phyloP scores from a whole-genome alignment of 768 basidiomycete genomes.

The Kwoniella mangroviensis region DNA sequence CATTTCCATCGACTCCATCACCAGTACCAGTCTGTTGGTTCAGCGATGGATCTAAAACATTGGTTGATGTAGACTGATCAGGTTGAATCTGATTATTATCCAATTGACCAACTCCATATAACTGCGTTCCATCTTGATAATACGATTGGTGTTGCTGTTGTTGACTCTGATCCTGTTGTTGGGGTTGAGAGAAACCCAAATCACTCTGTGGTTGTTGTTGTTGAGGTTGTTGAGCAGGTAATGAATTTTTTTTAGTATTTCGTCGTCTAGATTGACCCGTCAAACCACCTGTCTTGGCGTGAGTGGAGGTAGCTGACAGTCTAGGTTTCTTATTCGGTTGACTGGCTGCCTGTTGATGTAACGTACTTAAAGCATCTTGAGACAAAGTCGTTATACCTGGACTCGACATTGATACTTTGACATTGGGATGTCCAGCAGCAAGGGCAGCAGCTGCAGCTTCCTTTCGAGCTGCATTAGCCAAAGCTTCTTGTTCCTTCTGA shows the following conservation, averaged over 20 bases:
- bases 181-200: constrained; percentile 1
- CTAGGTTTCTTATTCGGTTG: constrained; percentile 11
- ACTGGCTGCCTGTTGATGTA: neutral
- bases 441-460: constrained; percentile 50
- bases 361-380: neutral
- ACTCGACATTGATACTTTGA: constrained; percentile 44
- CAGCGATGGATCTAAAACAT: neutral
- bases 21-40: neutral
- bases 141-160: neutral
- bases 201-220: constrained; percentile 3
- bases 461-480: constrained; percentile 45
- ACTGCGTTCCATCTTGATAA: neutral
- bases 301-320: neutral
- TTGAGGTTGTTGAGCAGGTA: neutral
- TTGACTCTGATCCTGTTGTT: constrained; percentile 1
- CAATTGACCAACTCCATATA: neutral
- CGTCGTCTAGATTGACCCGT: neutral
- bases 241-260: neutral
- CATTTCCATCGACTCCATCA: neutral
- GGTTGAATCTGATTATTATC: neutral
- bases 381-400: constrained; percentile 27
- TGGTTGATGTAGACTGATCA: neutral
- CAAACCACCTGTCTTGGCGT: constrained; percentile 1
- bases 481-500: constrained; percentile 42
- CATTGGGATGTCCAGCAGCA: constrained; percentile 47